These are phyloP conservation scores for Mytilinidion resinicola DNA, from an alignment of 495 filamentous ascomycete genomes.

Conservation along the genomic window DNA sequence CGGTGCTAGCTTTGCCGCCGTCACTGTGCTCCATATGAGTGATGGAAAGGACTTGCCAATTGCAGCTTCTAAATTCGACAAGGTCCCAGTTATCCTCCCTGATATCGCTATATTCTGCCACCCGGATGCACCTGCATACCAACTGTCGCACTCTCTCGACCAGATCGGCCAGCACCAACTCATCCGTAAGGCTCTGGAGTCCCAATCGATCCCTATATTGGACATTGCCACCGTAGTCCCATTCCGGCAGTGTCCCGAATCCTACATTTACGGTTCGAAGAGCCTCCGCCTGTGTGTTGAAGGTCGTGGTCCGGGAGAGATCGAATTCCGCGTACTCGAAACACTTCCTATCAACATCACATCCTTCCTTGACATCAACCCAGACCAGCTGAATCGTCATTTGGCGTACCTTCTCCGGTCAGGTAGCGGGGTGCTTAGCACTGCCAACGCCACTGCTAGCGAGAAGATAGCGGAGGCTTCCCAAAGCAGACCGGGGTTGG, in stretches of 20 bases:
- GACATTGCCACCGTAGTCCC: slow-evolving; percentile 14
- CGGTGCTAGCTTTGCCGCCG: not conserved
- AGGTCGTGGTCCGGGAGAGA: slow-evolving; percentile 5
- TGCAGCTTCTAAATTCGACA: not conserved
- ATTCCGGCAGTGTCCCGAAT: slow-evolving; percentile 8
- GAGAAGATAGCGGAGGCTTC: not conserved
- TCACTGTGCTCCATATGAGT: not conserved
- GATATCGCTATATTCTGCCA: slow-evolving; percentile 23
- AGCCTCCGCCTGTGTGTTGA: slow-evolving; percentile 21
- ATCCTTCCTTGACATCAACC: slow-evolving; percentile 16
- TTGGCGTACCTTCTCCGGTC: slow-evolving; percentile 7
- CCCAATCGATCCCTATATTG: slow-evolving; percentile 10
- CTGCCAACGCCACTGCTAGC: not conserved
- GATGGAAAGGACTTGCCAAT: not conserved
- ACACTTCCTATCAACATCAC: slow-evolving; percentile 21
- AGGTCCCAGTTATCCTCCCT: not conserved
- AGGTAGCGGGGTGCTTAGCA: not conserved
- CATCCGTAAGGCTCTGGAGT: slow-evolving; percentile 8
- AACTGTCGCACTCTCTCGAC: not conserved
- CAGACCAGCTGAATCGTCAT: slow-evolving; percentile 25
- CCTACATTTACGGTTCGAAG: slow-evolving; percentile 6
- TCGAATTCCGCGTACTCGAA: not conserved
- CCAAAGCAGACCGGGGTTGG: too few species aligned
- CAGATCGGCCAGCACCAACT: slow-evolving; percentile 6
- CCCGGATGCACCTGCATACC: not conserved